phyloP scores from a whole-genome alignment of 2,329 filamentous ascomycete genomes.

The Diplocarpon rosae region DNA sequence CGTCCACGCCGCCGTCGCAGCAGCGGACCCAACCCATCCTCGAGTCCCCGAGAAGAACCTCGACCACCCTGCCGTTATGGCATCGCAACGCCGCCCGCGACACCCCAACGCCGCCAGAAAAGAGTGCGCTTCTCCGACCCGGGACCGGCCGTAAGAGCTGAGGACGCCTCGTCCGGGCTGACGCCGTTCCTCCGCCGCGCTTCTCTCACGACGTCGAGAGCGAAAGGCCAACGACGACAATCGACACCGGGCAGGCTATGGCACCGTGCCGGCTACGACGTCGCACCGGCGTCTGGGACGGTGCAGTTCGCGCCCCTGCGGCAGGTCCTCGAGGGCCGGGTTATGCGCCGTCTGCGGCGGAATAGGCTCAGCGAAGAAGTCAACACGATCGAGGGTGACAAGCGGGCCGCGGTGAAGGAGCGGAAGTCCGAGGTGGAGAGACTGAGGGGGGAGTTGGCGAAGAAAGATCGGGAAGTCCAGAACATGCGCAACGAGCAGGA shows the following conservation, averaged over 20 bases:
- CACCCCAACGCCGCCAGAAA: conserved; percentile 30
- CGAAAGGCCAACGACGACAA: conserved; percentile 32
- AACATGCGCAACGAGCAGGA: conserved; percentile 23
- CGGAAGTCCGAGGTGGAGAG: conserved; percentile 37
- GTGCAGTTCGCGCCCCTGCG: conserved; percentile 39
- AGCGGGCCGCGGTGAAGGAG: conserved; percentile 31
- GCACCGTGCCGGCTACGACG: conserved; percentile 17
- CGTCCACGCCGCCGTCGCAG: conserved; percentile 37
- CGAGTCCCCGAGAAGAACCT: conserved; percentile 9
- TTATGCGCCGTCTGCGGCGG: conserved; percentile 45
- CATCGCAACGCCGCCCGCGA: conserved; percentile 22
- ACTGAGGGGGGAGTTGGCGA: conserved; percentile 36
- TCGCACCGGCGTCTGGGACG: conserved; percentile 28
- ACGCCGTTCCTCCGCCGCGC: conserved; percentile 48
- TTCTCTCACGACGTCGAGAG: conserved; percentile 31
- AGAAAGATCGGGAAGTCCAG: conserved; percentile 24
- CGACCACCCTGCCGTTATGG: conserved; percentile 12
- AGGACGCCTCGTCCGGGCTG: conserved; percentile 37
- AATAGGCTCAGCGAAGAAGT: conserved; percentile 48
- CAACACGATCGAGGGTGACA: conserved; percentile 39
- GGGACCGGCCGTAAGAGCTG: conserved; percentile 29
- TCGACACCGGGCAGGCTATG: conserved; percentile 31
- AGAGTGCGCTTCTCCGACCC: conserved; percentile 50
- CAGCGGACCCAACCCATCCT: conserved; percentile 10
- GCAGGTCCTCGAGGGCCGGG: conserved; percentile 44